Evolutionary conservation across 1,284 basidiomycete genomes (phyloP), one percentile per base, ranked within the genome.

Genomic region (Apiotrichum laibachii): DNA sequence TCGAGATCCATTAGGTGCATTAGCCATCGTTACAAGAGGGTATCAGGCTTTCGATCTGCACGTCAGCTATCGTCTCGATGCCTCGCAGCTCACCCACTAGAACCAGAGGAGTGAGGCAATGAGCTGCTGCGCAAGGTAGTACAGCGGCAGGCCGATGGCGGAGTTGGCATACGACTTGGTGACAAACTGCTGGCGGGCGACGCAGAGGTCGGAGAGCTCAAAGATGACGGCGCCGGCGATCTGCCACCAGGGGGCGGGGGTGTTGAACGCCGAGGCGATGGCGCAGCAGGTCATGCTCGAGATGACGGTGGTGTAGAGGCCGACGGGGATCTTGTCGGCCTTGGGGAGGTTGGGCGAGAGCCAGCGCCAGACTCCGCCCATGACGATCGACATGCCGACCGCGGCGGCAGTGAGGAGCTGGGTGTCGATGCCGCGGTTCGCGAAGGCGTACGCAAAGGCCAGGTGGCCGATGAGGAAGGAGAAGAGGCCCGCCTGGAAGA

Each of bases 391-490:
- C 15, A 52, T 35, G 6, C 39, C 56, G 0, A 35, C 59, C 1
- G 44, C 50, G 0, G 56, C 56, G 2, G 33, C 42, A 2, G 54
- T 43, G 7, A 39, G 19, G 19, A 19, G 12, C 9, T 44, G 21
- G 18, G 47, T 44, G 42, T 42, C 44, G 5, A 48, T 22, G 12
- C 55, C 63, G 11, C 55, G 45, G 18, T 49, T 43, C 34, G 35
- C 35, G 34, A 61, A 64, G 18, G 55, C 52, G 18, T 52, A 26
- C 18, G 34, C 60, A 55, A 56, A 64, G 9, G 55, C 63, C 19
- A 61, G 22, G 51, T 61, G 63, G 15, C 49, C 62, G 55, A 64
- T 55, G 50, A 64, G 56, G 55, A 64, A 64, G 12, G 59, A 40
- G 52, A 54, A 50, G 19, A 64, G 59, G 15, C 63, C 60, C 2